Base-by-base conservation (phyloP, 2,329 filamentous ascomycete genomes). In the Coniochaeta prunicola region DNA sequence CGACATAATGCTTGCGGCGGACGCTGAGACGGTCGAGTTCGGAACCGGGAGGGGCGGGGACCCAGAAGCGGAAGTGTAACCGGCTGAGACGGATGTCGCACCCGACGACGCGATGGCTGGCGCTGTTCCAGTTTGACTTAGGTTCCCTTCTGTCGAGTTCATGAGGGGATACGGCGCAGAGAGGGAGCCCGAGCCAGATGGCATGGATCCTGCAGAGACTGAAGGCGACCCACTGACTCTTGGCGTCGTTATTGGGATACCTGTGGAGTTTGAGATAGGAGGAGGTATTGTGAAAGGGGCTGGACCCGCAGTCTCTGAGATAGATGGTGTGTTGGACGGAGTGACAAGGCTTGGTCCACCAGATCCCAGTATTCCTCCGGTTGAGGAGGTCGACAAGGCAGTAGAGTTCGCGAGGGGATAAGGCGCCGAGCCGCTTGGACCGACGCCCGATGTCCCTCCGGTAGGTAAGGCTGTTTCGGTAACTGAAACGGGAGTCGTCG, bases 61-160 rank as follows among this genome's bases (percentile, higher is more conserved):
- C 10, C 17, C 24, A 30, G 45, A 3, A 17, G n/a, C 45, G 6
- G 45, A 28, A 2, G 45, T 50, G 45, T 50, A 30, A n/a, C 24
- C 24, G 4, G 21, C 28, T 8, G 24, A n/a, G 2, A 17, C 13
- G 3, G 45, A 50, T 28, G 45, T 8, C 13, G 45, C n/a, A 21
- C 42, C 21, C 28, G 58, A n/a, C 17, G 34, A n/a, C 19, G 21
- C 24, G 28, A 40, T 45, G 15, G 54, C 34, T n/a, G 56, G 26
- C 17, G 34, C 13, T 40, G 56, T 61, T 38, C 58, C 58, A 4
- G 54, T 59, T 56, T 55, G 30, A 24, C 48, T 57, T 4, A 30
- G 17, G 8, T 30, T 24, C 3, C 10, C 17, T 8, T 36, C 5
- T 33, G 53, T 50, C 13, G 24, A 13, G 45, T 50, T 50, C 15